phyloP scores from a whole-genome alignment of 1,284 basidiomycete species.

The Phylloporus gajari region DNA sequence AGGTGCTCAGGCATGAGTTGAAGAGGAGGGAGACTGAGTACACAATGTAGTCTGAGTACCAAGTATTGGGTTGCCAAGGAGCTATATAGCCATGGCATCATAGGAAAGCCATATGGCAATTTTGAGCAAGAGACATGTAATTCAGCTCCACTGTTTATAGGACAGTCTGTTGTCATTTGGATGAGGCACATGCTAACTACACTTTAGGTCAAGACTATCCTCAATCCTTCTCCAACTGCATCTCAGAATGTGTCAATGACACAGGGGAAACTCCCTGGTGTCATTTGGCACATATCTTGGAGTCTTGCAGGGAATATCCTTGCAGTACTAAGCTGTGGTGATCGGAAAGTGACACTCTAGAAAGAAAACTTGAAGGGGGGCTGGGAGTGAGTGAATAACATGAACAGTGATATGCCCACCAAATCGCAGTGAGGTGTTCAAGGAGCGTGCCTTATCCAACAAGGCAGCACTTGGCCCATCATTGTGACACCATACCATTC shows the following conservation, averaged over 20 bases:
- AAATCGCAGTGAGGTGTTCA: constrained; percentile 85
- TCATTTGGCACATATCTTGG: constrained; percentile 98
- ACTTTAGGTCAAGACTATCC: constrained; percentile 86
- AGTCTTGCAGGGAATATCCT: constrained; percentile 95
- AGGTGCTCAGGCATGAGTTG: constrained; percentile 86
- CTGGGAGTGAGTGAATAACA: constrained; percentile 97
- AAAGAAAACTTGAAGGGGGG: constrained; percentile 95
- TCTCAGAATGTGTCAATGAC: constrained; percentile 39
- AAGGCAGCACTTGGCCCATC: constrained; percentile 77
- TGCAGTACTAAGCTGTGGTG: constrained; percentile 96
- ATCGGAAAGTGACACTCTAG: constrained; percentile 98
- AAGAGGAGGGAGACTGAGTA: constrained; percentile 97
- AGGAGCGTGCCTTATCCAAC: constrained; percentile 81
- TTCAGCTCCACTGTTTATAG: constrained; percentile 42
- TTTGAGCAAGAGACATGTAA: neutral
- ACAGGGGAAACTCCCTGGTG: constrained; percentile 88
- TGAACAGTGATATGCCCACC: constrained; percentile 92
- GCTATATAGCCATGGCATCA: constrained; percentile 95
- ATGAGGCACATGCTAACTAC: constrained; percentile 84
- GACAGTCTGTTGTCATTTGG: constrained; percentile 95
- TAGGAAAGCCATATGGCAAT: constrained; percentile 63
- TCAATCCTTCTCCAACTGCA: constrained; percentile 76
- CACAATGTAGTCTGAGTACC: constrained; percentile 98
- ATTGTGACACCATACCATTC: constrained; percentile 43
- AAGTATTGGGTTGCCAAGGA: constrained; percentile 92